Conservation (phyloP, 805 yeast species). For the Saccharomyces paradoxus region DNA sequence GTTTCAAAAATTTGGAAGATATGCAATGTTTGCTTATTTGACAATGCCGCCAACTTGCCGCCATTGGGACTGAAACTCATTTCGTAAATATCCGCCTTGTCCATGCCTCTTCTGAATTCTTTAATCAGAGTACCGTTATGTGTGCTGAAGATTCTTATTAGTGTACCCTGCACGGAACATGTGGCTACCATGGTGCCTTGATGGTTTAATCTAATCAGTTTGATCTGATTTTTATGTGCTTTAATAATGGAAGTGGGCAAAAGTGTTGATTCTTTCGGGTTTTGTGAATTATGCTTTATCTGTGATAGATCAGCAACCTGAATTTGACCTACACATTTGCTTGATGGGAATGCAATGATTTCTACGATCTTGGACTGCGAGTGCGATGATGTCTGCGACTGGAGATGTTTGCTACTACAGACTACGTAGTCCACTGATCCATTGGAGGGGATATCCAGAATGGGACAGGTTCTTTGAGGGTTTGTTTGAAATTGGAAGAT, state of each 20-base stretch:
- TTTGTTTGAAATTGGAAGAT: slow-evolving; percentile 78
- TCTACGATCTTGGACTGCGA: slow-evolving; percentile 10
- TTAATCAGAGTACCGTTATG: slow-evolving; percentile 52
- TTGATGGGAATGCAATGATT: slow-evolving; percentile 20
- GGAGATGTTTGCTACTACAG: slow-evolving; percentile 4
- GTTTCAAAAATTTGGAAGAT: slow-evolving; percentile 44
- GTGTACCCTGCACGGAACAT: slow-evolving; percentile 84
- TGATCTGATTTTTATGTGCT: slow-evolving; percentile 76
- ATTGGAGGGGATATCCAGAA: slow-evolving; percentile 16
- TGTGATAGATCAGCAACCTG: slow-evolving; percentile 23
- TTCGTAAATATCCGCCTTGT: slow-evolving; percentile 71
- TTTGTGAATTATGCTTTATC: slow-evolving; percentile 11
- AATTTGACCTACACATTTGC: slow-evolving; percentile 24
- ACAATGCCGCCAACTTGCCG: slow-evolving; percentile 67
- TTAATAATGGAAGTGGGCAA: slow-evolving; percentile 45
- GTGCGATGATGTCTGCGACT: neutral
- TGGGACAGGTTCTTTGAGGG: slow-evolving; percentile 46
- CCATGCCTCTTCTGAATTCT: slow-evolving; percentile 87
- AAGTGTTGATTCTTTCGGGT: slow-evolving; percentile 11
- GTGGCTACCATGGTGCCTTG: slow-evolving; percentile 82
- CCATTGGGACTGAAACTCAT: slow-evolving; percentile 79
- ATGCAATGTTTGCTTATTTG: slow-evolving; percentile 86
- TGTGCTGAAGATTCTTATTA: slow-evolving; percentile 72
- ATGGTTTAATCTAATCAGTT: slow-evolving; percentile 55
- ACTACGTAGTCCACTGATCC: slow-evolving; percentile 22